Evolutionary conservation across 306 rosid genomes (phyloP).

Genomic region (Rosa lucieae): DNA sequence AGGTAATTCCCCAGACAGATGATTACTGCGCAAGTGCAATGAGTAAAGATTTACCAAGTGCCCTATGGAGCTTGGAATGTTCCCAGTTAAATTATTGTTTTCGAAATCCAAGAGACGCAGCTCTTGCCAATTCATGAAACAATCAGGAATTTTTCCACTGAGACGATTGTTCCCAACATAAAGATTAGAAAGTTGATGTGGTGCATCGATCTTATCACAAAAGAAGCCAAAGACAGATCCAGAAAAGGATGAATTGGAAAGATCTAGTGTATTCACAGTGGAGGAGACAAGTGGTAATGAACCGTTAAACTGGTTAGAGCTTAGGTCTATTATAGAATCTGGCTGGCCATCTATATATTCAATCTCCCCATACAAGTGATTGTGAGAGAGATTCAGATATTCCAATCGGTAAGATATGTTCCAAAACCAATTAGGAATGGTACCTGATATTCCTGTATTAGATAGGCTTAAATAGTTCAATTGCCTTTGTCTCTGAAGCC

Average conservation of each 20-base stretch:
- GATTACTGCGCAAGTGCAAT: constrained; percentile 18
- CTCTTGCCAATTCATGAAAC: constrained; percentile 2
- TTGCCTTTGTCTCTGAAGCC: constrained; percentile 30
- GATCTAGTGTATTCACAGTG: background rate
- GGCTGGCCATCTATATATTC: too few species aligned
- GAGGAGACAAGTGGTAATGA: constrained; percentile 2
- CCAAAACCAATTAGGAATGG: constrained; percentile 13
- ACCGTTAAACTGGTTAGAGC: background rate
- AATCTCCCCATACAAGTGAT: constrained; percentile 30
- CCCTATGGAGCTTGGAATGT: constrained; percentile 41
- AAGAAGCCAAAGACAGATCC: background rate
- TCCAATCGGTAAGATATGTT: background rate
- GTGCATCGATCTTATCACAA: background rate
- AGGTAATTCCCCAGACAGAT: constrained; percentile 21
- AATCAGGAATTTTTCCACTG: constrained; percentile 13
- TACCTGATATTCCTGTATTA: constrained; percentile 7
- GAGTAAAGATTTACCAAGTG: background rate
- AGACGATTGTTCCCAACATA: constrained; percentile 8
- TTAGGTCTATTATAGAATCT: background rate
- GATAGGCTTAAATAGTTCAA: constrained; percentile 1
- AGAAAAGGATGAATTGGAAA: constrained; percentile 8
- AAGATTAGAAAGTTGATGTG: background rate
- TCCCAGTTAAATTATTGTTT: constrained; percentile 30
- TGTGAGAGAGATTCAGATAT: constrained; percentile 28
- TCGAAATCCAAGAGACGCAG: constrained; percentile 13